phyloP scores from a whole-genome alignment of 2,329 filamentous ascomycete species.

The Pseudogymnoascus sp. region DNA sequence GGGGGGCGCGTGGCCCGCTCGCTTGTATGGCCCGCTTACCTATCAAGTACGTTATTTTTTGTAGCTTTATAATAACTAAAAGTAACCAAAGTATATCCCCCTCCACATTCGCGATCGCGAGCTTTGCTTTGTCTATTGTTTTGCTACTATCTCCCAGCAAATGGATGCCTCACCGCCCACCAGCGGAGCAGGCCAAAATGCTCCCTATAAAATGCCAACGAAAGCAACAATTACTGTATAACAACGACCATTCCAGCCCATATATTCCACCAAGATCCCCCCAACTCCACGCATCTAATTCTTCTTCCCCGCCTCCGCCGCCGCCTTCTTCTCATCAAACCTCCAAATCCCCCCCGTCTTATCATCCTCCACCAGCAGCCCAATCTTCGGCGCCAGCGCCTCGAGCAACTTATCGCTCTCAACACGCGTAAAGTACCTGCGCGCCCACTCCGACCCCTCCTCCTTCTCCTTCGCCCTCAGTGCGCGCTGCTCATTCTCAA shows the following conservation, averaged over 20 bases:
- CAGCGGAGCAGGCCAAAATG: background rate
- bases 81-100: background rate
- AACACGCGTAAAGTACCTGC: slow-evolving; percentile 68
- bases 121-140: background rate
- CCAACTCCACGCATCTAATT: background rate
- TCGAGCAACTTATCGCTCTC: slow-evolving; percentile 38
- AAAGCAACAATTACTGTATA: background rate
- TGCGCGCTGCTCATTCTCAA: slow-evolving; percentile 81
- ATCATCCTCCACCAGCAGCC: slow-evolving; percentile 41
- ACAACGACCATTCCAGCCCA: background rate
- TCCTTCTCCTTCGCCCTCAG: slow-evolving; percentile 65
- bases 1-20: too few species aligned
- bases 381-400: slow-evolving; percentile 35
- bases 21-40: too few species aligned
- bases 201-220: slow-evolving; percentile 2
- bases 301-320: background rate
- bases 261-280: background rate
- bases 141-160: background rate
- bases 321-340: slow-evolving; percentile 44
- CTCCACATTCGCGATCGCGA: background rate
- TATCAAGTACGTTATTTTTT: too few species aligned
- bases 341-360: slow-evolving; percentile 67
- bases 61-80: background rate
- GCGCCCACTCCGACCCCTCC: slow-evolving; percentile 72
- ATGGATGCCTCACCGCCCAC: background rate